Conservation (phyloP, 805 yeast genomes). For the Yamadazyma sp. region DNA sequence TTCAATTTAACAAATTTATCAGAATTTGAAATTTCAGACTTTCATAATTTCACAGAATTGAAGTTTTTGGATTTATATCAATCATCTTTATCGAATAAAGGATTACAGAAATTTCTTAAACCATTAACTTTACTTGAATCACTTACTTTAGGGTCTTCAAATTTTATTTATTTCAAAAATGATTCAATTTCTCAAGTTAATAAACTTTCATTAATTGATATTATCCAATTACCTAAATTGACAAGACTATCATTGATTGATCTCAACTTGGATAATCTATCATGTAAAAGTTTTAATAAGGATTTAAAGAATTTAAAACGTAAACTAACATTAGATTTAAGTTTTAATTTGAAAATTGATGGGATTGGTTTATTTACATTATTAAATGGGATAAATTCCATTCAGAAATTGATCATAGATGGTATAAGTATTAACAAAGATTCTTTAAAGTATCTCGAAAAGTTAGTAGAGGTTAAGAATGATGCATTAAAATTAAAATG, state of each 20-base stretch:
- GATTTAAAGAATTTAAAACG: slow-evolving; percentile 19
- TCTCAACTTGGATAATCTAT: slow-evolving; percentile 32
- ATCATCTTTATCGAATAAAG: slow-evolving; percentile 39
- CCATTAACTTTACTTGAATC: slow-evolving; percentile 25
- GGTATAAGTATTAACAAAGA: slow-evolving; percentile 31
- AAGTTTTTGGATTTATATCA: slow-evolving; percentile 35
- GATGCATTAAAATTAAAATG: slow-evolving; percentile 28
- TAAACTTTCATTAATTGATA: slow-evolving; percentile 16
- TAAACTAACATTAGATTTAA: slow-evolving; percentile 29
- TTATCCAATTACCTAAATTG: slow-evolving; percentile 20
- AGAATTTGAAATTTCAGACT: slow-evolving; percentile 22
- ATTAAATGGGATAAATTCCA: slow-evolving; percentile 16
- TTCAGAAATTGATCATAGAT: slow-evolving; percentile 26
- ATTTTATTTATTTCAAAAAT: slow-evolving; percentile 25
- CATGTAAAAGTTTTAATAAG: slow-evolving; percentile 25
- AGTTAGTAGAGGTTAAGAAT: slow-evolving; percentile 16
- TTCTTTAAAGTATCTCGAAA: slow-evolving; percentile 21
- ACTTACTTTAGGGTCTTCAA: slow-evolving; percentile 30
- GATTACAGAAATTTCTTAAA: slow-evolving; percentile 36
- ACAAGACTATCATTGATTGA: slow-evolving; percentile 27
- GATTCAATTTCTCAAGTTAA: slow-evolving; percentile 13
- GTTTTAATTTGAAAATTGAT: slow-evolving; percentile 30
- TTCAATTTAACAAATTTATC: slow-evolving; percentile 21
- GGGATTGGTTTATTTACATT: slow-evolving; percentile 39
- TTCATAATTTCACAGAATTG: slow-evolving; percentile 22